Conservation (phyloP, 164 flowering plant species). For the grape (Vitis vinifera) region DNA sequence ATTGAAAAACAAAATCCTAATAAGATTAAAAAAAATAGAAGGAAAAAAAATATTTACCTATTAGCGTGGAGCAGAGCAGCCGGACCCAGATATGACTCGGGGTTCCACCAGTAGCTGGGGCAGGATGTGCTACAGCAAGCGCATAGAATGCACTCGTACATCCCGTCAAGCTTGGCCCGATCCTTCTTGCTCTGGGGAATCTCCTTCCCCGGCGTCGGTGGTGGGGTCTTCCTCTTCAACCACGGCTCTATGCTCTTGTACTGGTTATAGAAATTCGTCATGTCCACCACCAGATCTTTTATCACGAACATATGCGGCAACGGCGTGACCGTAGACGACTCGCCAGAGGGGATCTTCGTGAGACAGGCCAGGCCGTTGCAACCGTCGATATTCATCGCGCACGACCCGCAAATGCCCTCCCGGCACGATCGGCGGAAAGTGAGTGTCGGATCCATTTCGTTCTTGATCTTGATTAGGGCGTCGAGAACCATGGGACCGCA, state of each 20-base stretch:
- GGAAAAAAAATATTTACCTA: constrained; percentile 40
- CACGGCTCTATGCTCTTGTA: constrained; percentile 99
- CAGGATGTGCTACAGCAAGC: constrained; percentile 97
- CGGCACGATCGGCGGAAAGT: constrained; percentile 97
- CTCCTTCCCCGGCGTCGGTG: constrained; percentile 70
- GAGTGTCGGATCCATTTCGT: constrained; percentile 85
- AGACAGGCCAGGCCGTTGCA: constrained; percentile 93
- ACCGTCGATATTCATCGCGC: constrained; percentile 98
- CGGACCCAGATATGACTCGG: constrained; percentile 93
- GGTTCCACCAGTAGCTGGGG: constrained; percentile 99
- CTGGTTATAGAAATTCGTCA: constrained; percentile 98
- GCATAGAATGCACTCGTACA: constrained; percentile 97
- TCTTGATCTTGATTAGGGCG: constrained; percentile 96
- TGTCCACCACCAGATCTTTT: constrained; percentile 96
- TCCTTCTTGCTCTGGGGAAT: constrained; percentile 82
- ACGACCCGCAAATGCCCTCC: constrained; percentile 98
- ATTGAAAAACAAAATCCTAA: not conserved
- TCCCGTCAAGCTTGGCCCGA: constrained; percentile 91
- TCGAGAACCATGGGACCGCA: constrained; percentile 99
- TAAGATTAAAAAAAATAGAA: not conserved
- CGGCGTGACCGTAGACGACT: constrained; percentile 61
- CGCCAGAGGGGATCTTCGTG: constrained; percentile 60
- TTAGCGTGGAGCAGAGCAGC: constrained; percentile 97
- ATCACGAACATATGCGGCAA: constrained; percentile 98
- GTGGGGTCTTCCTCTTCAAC: constrained; percentile 84